A percentile compares a stretch with the other conserved stretches of the same genome.
phyloP scores from a whole-genome alignment of 177 flowering plant species.

The Telopea speciosissima region DNA sequence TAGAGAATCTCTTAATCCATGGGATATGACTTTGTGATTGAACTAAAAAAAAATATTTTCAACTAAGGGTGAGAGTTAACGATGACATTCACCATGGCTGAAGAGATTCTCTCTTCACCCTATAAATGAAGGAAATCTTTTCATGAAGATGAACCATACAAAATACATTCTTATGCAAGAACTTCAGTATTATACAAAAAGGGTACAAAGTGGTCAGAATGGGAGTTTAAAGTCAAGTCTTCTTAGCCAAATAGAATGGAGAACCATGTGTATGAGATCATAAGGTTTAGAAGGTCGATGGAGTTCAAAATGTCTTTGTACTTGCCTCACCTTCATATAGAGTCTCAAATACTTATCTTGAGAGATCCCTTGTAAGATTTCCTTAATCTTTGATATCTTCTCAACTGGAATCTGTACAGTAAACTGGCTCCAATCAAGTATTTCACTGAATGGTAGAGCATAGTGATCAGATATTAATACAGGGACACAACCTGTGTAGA shows the following conservation, averaged over 20 bases:
- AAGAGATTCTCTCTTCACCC: no score
- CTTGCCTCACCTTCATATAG: conserved; percentile 30
- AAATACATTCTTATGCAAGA: no score
- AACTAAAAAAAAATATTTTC: no score
- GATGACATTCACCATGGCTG: no score
- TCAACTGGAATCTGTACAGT: conserved; percentile 31
- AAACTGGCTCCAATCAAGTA: conserved; percentile 51
- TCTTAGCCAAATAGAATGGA: conserved; percentile 60
- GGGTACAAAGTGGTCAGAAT: neutral
- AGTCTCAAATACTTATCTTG: conserved; percentile 20
- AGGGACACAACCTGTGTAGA: conserved; percentile 49
- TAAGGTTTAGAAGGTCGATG: conserved; percentile 49
- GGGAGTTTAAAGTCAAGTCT: conserved; percentile 39
- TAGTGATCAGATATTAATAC: conserved; percentile 43
- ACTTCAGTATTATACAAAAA: no score
- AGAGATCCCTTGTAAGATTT: conserved; percentile 30
- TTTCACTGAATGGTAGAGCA: conserved; percentile 47
- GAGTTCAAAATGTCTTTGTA: conserved; percentile 40
- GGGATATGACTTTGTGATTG: no score
- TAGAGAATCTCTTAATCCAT: no score
- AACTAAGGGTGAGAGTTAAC: no score
- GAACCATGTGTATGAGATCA: conserved; percentile 51
- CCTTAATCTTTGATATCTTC: conserved; percentile 43
- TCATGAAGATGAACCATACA: no score
- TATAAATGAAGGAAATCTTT: no score